Conservation (phyloP, 2,329 filamentous ascomycete genomes). For the Calcarisporium arbuscula region DNA sequence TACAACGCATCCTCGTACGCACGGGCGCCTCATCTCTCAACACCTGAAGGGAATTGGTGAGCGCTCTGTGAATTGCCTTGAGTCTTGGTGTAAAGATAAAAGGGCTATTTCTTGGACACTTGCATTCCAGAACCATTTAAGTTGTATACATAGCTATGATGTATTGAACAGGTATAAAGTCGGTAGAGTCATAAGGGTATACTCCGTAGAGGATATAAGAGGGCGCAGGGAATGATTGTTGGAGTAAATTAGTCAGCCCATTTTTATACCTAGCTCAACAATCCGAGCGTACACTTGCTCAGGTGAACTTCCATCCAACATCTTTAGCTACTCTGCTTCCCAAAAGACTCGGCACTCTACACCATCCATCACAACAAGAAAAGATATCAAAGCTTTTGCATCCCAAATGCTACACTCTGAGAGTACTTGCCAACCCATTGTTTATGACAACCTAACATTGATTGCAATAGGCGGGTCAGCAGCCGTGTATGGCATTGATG, state of each 20-base stretch:
- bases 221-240: too few relatives aligned
- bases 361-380: neutral
- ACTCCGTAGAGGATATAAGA: too few relatives aligned
- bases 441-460: slow-evolving; percentile 1
- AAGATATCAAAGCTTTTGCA: neutral
- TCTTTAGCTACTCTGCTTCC: neutral
- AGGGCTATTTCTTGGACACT: neutral
- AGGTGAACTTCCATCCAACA: neutral
- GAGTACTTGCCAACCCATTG: neutral
- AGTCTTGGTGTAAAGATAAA: slow-evolving; percentile 1
- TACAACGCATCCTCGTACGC: too few relatives aligned
- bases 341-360: neutral
- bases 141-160: neutral
- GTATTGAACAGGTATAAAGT: slow-evolving; percentile 3
- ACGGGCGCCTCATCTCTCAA: neutral
- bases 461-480: slow-evolving; percentile 5
- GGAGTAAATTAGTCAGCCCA: neutral
- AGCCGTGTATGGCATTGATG: slow-evolving; percentile 7
- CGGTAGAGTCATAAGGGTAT: too few relatives aligned
- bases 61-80: neutral
- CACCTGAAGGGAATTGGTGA: slow-evolving; percentile 4
- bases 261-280: neutral
- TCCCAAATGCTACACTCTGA: slow-evolving; percentile 1
- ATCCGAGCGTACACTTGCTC: neutral
- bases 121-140: neutral